phyloP scores from a whole-genome alignment of 2,329 filamentous ascomycete genomes.

The Trichoderma afroharzianum region DNA sequence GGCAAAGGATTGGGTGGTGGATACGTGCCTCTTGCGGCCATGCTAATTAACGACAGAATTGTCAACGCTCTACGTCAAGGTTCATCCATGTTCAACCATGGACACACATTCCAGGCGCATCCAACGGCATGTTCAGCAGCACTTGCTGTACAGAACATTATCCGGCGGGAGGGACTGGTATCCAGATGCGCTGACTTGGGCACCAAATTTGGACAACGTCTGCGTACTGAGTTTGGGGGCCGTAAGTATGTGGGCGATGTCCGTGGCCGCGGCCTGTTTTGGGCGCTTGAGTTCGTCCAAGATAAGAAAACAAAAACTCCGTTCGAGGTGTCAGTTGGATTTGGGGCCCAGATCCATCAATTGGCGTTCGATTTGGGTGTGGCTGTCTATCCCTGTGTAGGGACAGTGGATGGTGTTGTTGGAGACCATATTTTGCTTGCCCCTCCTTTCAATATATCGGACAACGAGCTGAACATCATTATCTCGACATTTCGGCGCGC shows the following conservation, averaged over 20 bases:
- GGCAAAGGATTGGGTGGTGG: slow-evolving; percentile 65
- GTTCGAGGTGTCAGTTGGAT: slow-evolving; percentile 24
- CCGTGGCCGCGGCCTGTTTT: slow-evolving; percentile 54
- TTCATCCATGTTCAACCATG: slow-evolving; percentile 21
- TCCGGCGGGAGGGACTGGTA: slow-evolving; percentile 55
- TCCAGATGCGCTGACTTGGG: slow-evolving; percentile 46
- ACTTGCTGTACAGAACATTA: slow-evolving; percentile 37
- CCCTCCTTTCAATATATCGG: neutral
- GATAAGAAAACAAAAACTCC: slow-evolving; percentile 35
- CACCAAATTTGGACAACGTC: neutral
- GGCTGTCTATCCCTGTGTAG: slow-evolving; percentile 58
- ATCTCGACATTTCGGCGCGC: neutral
- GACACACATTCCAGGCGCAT: slow-evolving; percentile 28
- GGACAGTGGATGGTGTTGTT: slow-evolving; percentile 54
- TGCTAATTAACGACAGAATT: slow-evolving; percentile 28
- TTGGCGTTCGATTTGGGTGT: slow-evolving; percentile 25
- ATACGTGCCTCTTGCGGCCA: slow-evolving; percentile 32
- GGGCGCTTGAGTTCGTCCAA: slow-evolving; percentile 44
- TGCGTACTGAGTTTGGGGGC: slow-evolving; percentile 29
- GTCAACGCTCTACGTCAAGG: neutral
- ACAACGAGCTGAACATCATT: neutral
- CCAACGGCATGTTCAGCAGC: slow-evolving; percentile 25
- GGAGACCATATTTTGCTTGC: slow-evolving; percentile 54
- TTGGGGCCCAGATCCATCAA: neutral
- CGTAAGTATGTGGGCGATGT: slow-evolving; percentile 57